Evolutionary conservation across 257 asterid species (phyloP), one percentile per base, ranked within the genome.

Genomic region (Cinchona pubescens): DNA sequence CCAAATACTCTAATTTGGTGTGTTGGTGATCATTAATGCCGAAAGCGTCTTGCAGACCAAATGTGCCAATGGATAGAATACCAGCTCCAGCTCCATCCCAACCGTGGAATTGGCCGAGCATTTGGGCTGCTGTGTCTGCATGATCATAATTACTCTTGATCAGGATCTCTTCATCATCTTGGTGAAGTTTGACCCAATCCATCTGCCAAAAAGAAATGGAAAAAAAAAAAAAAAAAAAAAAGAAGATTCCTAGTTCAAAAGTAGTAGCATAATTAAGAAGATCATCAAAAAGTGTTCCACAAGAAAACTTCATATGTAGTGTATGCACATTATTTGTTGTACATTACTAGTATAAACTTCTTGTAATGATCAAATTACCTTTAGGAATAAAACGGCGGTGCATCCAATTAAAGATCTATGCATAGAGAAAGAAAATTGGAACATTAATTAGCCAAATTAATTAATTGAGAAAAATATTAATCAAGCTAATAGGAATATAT

Each of bases 361-460:
- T n/a, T n/a, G n/a, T n/a, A n/a, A n/a, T n/a, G n/a, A n/a, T n/a
- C n/a, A n/a, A 25, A 1, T 45, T 84, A 87, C 96, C 97, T 89
- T 83, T 87, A 43, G 74, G 84, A 75, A 74, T 58, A 61, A 83
- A 78, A 80, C 84, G 89, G 68, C 96, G 92, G 77, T 91, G 93
- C 81, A 91, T 87, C 97, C 97, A 91, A 61, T 85, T 89, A 87
- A 91, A 91, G 86, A 91, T 90, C 96, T 91, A 81, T 16, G 62
- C 11, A 67, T 1, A 13, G 43, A 49, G 38, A 16, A 32, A 13
- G 42, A 21, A 21, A 38, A 40, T 9, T 60, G 51, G 55, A 43
- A 14, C 43, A 34, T 14, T n/a, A 43, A 34, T 14, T n/a, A 43
- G 56, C 11, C 21, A 71, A 60, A 3, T 55, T 30, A 60, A 3